A percentile compares a stretch with the other conserved stretches of the same genome.
phyloP scores from a whole-genome alignment of 495 filamentous ascomycete genomes.

The Podospora pseudocomata region DNA sequence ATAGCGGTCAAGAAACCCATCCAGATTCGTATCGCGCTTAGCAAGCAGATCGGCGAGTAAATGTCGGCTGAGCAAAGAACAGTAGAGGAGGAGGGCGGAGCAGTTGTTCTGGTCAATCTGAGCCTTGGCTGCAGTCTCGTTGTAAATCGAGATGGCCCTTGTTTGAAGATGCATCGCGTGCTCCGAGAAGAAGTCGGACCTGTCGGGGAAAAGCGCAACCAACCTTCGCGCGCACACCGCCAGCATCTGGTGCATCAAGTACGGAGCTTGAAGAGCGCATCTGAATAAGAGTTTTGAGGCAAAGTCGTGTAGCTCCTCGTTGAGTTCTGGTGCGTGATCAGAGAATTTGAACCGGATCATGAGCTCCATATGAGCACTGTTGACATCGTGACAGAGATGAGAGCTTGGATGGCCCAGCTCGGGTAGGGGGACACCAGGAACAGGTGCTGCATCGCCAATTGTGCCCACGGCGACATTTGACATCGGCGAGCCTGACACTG shows the following conservation, averaged over 20 bases:
- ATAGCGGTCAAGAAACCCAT: conserved; percentile 33
- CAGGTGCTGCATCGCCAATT: conserved; percentile 10
- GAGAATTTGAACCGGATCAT: conserved; percentile 31
- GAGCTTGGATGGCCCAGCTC: conserved; percentile 15
- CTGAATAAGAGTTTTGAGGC: conserved; percentile 17
- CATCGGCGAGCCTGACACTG: background rate
- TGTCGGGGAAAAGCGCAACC: conserved; percentile 25
- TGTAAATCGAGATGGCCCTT: conserved; percentile 38
- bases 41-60: conserved; percentile 35
- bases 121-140: conserved; percentile 25
- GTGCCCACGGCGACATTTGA: background rate
- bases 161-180: conserved; percentile 35
- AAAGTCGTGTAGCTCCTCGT: conserved; percentile 20
- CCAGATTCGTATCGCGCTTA: conserved; percentile 27
- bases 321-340: conserved; percentile 29
- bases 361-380: conserved; percentile 39
- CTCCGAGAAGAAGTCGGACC: conserved; percentile 24
- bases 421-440: conserved; percentile 20
- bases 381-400: conserved; percentile 24
- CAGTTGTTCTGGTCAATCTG: conserved; percentile 35
- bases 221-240: conserved; percentile 37
- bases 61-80: conserved; percentile 34
- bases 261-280: conserved; percentile 31
- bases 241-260: conserved; percentile 36
- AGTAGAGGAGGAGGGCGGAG: conserved; percentile 34